These are phyloP conservation scores for Teunomyces cretensis DNA, from an alignment of 805 yeast genomes.

Conservation along the genomic window DNA sequence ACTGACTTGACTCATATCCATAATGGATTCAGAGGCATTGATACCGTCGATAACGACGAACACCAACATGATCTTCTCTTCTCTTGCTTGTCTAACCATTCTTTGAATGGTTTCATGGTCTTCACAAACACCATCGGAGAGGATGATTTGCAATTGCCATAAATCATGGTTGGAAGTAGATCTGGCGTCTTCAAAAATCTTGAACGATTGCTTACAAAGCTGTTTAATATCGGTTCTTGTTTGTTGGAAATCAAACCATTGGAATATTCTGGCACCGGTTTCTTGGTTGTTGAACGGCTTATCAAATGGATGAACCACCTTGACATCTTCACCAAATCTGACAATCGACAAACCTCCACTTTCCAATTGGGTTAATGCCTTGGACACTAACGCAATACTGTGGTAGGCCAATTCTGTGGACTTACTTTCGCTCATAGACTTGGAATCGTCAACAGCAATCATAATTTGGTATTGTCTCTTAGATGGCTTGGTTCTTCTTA, in stretches of 20 bases:
- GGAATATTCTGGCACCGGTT: slow-evolving; percentile 80
- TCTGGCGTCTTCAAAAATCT: slow-evolving; percentile 64
- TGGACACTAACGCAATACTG: slow-evolving; percentile 88
- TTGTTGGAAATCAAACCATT: slow-evolving; percentile 88
- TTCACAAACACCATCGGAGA: slow-evolving; percentile 97
- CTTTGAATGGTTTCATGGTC: slow-evolving; percentile 82
- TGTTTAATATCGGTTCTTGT: slow-evolving; percentile 79
- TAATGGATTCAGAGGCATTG: slow-evolving; percentile 76
- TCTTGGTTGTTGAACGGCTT: slow-evolving; percentile 74
- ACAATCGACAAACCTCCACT: slow-evolving; percentile 91
- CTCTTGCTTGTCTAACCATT: slow-evolving; percentile 88
- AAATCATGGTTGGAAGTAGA: slow-evolving; percentile 53
- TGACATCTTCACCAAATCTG: slow-evolving; percentile 81
- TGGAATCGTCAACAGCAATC: slow-evolving; percentile 97
- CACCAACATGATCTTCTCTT: slow-evolving; percentile 89
- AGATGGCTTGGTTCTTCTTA: slow-evolving; percentile 94
- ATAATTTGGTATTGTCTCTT: slow-evolving; percentile 96
- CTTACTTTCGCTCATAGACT: slow-evolving; percentile 93
- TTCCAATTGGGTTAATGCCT: slow-evolving; percentile 90
- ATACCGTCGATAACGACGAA: slow-evolving; percentile 93
- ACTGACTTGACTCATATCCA: slow-evolving; percentile 92
- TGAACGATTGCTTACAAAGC: slow-evolving; percentile 69
- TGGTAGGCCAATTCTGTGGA: slow-evolving; percentile 92
- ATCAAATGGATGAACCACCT: slow-evolving; percentile 87
- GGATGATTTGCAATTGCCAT: slow-evolving; percentile 91